Evolutionary conservation across 1,284 basidiomycete genomes (phyloP).

Genomic region (Tylopilus orsonianus): DNA sequence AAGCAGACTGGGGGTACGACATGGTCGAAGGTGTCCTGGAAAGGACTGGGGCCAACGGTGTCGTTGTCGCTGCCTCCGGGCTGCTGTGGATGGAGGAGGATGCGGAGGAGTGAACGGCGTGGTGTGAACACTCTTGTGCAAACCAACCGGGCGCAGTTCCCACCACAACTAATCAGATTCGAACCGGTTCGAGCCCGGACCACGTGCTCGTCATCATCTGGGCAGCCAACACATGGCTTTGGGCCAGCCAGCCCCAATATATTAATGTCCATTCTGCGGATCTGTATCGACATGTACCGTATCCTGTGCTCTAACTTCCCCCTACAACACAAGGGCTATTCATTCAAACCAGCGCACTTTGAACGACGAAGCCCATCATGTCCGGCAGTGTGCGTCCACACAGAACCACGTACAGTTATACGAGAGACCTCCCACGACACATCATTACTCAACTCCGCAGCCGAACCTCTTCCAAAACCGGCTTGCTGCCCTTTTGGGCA

Average conservation of each 20-base stretch:
- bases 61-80: constrained; percentile 19
- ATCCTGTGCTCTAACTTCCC: background rate
- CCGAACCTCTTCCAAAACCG: constrained; percentile 6
- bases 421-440: constrained; percentile 10
- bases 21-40: constrained; percentile 22
- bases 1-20: constrained; percentile 35
- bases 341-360: constrained; percentile 3
- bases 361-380: constrained; percentile 14
- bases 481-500: background rate
- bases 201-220: too few species aligned
- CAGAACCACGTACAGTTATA: background rate
- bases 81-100: constrained; percentile 5
- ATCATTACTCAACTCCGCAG: constrained; percentile 1
- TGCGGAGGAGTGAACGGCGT: constrained; percentile 1
- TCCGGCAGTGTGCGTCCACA: constrained; percentile 6
- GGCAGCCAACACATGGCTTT: too few species aligned
- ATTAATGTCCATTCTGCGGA: background rate
- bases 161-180: constrained; percentile 20
- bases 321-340: background rate
- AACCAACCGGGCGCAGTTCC: constrained; percentile 22
- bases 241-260: too few species aligned
- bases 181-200: constrained; percentile 23
- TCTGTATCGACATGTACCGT: background rate
- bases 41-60: constrained; percentile 17
- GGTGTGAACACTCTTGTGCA: constrained; percentile 25